Conservation (phyloP, 1,284 basidiomycete species). For the Rhodotorula sp. region DNA sequence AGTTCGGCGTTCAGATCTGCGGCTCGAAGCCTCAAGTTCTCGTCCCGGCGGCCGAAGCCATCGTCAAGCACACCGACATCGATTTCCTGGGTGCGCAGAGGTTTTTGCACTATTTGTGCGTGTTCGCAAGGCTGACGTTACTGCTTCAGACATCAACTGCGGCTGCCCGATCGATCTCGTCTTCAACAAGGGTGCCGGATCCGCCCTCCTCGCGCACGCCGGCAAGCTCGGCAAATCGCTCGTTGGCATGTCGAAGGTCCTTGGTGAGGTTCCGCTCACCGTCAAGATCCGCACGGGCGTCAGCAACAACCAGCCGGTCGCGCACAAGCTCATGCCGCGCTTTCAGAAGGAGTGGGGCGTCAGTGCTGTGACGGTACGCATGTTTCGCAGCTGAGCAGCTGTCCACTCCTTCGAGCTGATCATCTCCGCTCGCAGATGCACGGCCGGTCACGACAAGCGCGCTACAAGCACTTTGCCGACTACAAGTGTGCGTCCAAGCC, state of each 20-base stretch:
- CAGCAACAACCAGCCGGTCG: constrained; percentile 69
- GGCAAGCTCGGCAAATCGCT: constrained; percentile 81
- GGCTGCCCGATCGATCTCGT: constrained; percentile 97
- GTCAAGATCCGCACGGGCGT: constrained; percentile 92
- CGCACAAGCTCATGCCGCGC: constrained; percentile 87
- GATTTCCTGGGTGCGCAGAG: constrained; percentile 42
- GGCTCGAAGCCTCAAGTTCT: constrained; percentile 73
- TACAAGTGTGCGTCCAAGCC: constrained; percentile 55
- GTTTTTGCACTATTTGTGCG: too few relatives aligned
- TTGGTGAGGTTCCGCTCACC: constrained; percentile 92
- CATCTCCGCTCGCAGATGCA: constrained; percentile 65
- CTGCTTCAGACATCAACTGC: constrained; percentile 93
- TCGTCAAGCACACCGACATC: constrained; percentile 62
- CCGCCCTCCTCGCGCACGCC: constrained; percentile 73
- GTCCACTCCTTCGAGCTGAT: background rate
- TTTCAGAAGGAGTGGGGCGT: constrained; percentile 75
- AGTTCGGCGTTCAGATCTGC: constrained; percentile 81
- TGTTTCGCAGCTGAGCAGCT: too few relatives aligned
- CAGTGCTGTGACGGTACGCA: constrained; percentile 70
- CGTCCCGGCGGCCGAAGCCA: constrained; percentile 78
- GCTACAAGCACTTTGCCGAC: constrained; percentile 59
- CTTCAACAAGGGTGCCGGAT: constrained; percentile 61
- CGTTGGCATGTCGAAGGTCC: constrained; percentile 83
- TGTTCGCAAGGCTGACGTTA: constrained; percentile 36
- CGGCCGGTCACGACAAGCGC: constrained; percentile 84